These are phyloP conservation scores for Picea glauca DNA, from an alignment of 75 land plant genomes.

Conservation along the genomic window DNA sequence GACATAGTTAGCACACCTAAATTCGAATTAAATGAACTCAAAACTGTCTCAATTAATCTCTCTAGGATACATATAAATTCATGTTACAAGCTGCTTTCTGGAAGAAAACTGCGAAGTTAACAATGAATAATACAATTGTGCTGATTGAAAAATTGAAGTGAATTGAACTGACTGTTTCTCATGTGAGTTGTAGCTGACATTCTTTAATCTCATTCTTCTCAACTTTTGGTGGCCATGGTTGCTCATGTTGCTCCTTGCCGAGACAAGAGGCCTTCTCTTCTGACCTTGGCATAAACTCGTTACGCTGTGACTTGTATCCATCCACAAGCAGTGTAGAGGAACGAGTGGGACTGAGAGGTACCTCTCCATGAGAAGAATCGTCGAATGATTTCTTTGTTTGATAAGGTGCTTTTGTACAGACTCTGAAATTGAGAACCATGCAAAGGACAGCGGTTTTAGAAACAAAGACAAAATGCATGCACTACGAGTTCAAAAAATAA, in stretches of 20 bases:
- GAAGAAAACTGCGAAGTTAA: constrained; percentile 2
- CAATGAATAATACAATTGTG: constrained; percentile 7
- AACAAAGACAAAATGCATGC: neutral
- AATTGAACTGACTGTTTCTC: neutral
- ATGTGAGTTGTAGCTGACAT: neutral
- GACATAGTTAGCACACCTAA: neutral
- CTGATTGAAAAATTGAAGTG: constrained; percentile 2
- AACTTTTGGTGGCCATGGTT: neutral
- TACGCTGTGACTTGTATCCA: neutral
- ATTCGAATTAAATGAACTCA: neutral
- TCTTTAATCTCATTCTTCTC: constrained; percentile 3
- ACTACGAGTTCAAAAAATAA: neutral
- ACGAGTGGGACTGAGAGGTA: neutral
- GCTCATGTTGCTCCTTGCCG: neutral
- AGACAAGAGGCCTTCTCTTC: constrained; percentile 3
- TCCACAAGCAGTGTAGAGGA: constrained; percentile 1
- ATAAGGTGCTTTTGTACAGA: constrained; percentile 10
- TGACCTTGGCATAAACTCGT: neutral
- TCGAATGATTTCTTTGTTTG: constrained; percentile 7
- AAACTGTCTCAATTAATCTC: neutral
- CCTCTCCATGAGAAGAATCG: constrained; percentile 4
- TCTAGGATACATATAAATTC: constrained; percentile 5
- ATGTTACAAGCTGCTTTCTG: constrained; percentile 10
- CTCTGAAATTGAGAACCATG: neutral
- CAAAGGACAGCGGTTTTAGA: neutral